Evolutionary conservation across 257 asterid genomes (phyloP), one percentile per base, ranked within the genome.

Genomic region (Plantago ovata): DNA sequence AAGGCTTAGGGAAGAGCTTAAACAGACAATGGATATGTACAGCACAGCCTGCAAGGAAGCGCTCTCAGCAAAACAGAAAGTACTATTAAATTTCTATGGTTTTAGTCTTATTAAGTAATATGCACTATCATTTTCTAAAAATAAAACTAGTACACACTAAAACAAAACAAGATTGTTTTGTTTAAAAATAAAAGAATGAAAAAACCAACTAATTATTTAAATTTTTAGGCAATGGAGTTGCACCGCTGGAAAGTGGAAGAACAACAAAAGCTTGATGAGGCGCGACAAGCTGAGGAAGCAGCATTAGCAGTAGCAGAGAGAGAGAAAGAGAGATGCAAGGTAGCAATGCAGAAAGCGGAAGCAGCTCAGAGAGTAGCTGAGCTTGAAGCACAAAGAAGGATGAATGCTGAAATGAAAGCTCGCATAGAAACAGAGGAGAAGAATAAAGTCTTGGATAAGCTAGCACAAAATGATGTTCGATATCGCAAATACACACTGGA

Each of bases 11-110:
- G 64, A 56, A 50, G 84, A 81, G 67, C 84, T 75, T 55, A 75
- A 66, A 67, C 89, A 82, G 56, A 79, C 85, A 58, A 82, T 82
- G 83, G 89, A 79, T 61, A 67, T 79, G 85, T 82, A 82, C 67
- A 79, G 80, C 72, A 28, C 76, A 13, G 89, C 79, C 21, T 82
- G 89, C 77, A 82, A 74, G 67, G 89, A 82, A 64, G 84, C 89
- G 52, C 65, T 76, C 45, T 39, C 82, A 2, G 85, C 85, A 60
- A 79, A 76, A 67, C 79, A 76, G 53, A 82, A 69, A 70, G 85
- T 74, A 72, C 39, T 53, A 18, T 20, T 23, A 51, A 38, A 23
- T 63, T 54, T 54, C 57, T 38, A 50, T 19, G 10, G 2, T 3
- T 13, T 16, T 24, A 23, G 6, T 21, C 28, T 21, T 38, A 11